Conservation (phyloP, 2,329 filamentous ascomycete species). For the Colletotrichum caudatum region DNA sequence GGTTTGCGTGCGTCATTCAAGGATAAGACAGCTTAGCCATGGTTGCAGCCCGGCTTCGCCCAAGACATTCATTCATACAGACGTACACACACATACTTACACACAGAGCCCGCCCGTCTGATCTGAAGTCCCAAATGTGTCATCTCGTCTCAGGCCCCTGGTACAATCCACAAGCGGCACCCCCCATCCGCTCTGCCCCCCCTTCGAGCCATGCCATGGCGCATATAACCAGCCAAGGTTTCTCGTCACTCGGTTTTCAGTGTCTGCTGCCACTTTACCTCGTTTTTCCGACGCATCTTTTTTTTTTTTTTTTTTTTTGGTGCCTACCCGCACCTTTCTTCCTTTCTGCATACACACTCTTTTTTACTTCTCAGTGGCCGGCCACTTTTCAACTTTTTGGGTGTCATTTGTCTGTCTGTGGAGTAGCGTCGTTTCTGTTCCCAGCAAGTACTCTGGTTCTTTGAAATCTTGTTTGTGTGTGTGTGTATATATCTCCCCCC, state of each 20-base stretch:
- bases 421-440: slow-evolving; percentile 15
- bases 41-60: too few relatives aligned
- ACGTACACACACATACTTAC: too few relatives aligned
- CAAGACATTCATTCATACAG: too few relatives aligned
- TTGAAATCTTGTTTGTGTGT: neutral
- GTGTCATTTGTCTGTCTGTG: slow-evolving; percentile 5
- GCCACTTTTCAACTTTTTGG: slow-evolving; percentile 36
- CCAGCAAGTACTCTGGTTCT: slow-evolving; percentile 8
- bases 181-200: too few relatives aligned
- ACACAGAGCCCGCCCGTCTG: slow-evolving; percentile 37
- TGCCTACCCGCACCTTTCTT: neutral
- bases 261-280: slow-evolving; percentile 20
- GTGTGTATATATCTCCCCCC: neutral
- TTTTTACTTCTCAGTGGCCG: slow-evolving; percentile 39
- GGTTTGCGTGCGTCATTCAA: neutral
- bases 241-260: slow-evolving; percentile 8
- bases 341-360: slow-evolving; percentile 5
- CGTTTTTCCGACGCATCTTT: slow-evolving; percentile 17
- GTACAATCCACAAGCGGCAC: slow-evolving; percentile 14
- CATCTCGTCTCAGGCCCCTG: slow-evolving; percentile 41
- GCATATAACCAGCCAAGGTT: slow-evolving; percentile 33
- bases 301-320: slow-evolving; percentile 5
- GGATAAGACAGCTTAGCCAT: neutral
- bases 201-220: neutral
- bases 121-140: slow-evolving; percentile 42